Evolutionary conservation across 768 basidiomycete genomes (phyloP).

Genomic region (Leccinum variicolor): DNA sequence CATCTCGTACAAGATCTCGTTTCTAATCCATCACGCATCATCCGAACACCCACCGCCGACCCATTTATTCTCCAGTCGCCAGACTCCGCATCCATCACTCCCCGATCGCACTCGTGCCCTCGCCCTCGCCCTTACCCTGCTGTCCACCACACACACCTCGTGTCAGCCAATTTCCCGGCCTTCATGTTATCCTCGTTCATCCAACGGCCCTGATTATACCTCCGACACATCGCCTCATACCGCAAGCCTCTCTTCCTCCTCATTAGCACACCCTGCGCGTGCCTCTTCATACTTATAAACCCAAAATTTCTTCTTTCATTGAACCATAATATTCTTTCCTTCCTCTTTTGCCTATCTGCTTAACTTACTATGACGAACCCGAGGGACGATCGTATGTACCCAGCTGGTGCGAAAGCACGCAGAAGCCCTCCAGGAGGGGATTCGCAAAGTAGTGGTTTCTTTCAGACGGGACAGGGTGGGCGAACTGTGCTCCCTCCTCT

Average conservation of each 20-base stretch:
- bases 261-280: conserved; percentile 43
- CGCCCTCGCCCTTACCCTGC: conserved; percentile 36
- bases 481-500: conserved; percentile 85
- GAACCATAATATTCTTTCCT: conserved; percentile 41
- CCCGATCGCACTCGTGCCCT: conserved; percentile 31
- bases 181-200: conserved; percentile 51
- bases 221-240: conserved; percentile 38
- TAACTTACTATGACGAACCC: conserved; percentile 64
- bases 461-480: conserved; percentile 84
- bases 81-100: conserved; percentile 27
- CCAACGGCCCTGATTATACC: conserved; percentile 40
- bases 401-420: conserved; percentile 58
- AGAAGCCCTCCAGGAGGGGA: conserved; percentile 62
- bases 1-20: conserved; percentile 20
- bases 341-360: conserved; percentile 57
- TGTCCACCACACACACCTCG: conserved; percentile 46
- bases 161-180: conserved; percentile 37
- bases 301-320: conserved; percentile 53
- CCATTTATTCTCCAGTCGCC: conserved; percentile 29
- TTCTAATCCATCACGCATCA: conserved; percentile 22
- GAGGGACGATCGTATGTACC: conserved; percentile 70
- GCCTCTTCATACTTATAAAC: conserved; percentile 45
- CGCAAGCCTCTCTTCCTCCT: conserved; percentile 32
- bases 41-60: conserved; percentile 26
- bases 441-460: conserved; percentile 61